Base-by-base conservation (phyloP, 2,329 filamentous ascomycete species). In the Xylaria sp. region DNA sequence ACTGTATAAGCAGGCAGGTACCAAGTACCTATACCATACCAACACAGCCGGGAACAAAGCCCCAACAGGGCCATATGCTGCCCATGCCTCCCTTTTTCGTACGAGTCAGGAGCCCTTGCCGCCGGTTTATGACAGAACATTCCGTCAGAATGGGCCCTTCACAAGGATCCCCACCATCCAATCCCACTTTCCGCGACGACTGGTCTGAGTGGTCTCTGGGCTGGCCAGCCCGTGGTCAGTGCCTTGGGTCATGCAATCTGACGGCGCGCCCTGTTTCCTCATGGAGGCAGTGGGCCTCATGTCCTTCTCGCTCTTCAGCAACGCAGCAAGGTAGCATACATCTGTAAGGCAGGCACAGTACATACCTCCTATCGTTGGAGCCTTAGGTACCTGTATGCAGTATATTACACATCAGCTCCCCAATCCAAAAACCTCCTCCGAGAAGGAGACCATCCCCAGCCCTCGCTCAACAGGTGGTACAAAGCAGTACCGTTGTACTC, bases 41-140 rank as follows among this genome's bases (percentile, higher is more conserved):
- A 21, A 38, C 47, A 38, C 29, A 19, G 38, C 47, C 31, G 29
- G 10, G n/a, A 41, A 33, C 11, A 13, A 48, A n/a, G n/a, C 17
- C 35, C 33, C 27, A 33, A 40, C 48, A 49, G 17, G 27, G 37
- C 19, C 27, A 27, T n/a, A 23, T 33, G 15, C 17, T 48, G 10
- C 29, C 23, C 21, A 41, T 43, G 3, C 9, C 23, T 6, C 27
- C 15, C n/a, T 21, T 13, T 23, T 37, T 35, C 17, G 29, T 58
- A 46, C 59, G 54, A 62, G 59, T 58, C 59, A 58, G 43, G 59
- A 58, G 43, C 41, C 33, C 17, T 57, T 61, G 54, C 53, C 59
- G 59, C 59, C 48, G 43, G 43, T 58, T 51, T 54, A 61, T 61
- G 57, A 57, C 46, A 53, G 31, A 46, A 19, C 55, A 63, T 63